A percentile compares a stretch with the other conserved stretches of the same genome.
phyloP scores from a whole-genome alignment of 345 rosid genomes.

The Carallia pectinifolia region DNA sequence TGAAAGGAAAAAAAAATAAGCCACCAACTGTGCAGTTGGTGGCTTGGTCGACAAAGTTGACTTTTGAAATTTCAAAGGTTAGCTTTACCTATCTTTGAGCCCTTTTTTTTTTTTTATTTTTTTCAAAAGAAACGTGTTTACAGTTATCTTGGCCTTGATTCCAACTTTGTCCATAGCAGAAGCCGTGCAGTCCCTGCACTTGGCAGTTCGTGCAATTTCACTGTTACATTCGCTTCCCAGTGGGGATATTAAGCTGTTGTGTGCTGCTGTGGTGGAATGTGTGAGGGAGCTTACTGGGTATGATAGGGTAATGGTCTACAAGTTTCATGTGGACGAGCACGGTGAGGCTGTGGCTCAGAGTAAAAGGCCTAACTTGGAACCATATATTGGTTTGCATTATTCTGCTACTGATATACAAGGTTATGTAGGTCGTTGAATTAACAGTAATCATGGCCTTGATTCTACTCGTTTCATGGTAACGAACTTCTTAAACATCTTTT shows the following conservation, averaged over 20 bases:
- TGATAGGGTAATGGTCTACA: conserved; percentile 95
- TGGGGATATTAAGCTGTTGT: conserved; percentile 79
- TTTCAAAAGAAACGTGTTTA: too few species aligned
- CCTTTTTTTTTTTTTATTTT: too few species aligned
- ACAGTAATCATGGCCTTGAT: too few species aligned
- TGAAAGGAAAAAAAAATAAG: too few species aligned
- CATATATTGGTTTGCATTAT: conserved; percentile 89
- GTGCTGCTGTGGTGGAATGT: conserved; percentile 85
- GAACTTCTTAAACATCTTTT: too few species aligned
- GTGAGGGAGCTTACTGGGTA: conserved; percentile 92
- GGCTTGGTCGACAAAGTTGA: too few species aligned
- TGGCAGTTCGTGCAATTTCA: conserved; percentile 90
- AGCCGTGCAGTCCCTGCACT: conserved; percentile 94
- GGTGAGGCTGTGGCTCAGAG: conserved; percentile 99
- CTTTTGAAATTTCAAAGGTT: too few species aligned
- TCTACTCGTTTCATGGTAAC: too few species aligned
- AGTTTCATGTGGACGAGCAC: conserved; percentile 97
- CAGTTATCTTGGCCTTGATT: too few species aligned
- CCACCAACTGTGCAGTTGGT: too few species aligned
- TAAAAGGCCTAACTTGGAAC: conserved; percentile 78
- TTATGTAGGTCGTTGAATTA: too few species aligned
- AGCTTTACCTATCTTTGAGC: too few species aligned
- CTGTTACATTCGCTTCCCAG: conserved; percentile 89
- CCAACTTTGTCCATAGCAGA: conserved; percentile 79
- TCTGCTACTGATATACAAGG: conserved; percentile 85